These are phyloP conservation scores for Eucalyptus erythrocorys DNA, from an alignment of 345 rosid genomes.

Conservation along the genomic window DNA sequence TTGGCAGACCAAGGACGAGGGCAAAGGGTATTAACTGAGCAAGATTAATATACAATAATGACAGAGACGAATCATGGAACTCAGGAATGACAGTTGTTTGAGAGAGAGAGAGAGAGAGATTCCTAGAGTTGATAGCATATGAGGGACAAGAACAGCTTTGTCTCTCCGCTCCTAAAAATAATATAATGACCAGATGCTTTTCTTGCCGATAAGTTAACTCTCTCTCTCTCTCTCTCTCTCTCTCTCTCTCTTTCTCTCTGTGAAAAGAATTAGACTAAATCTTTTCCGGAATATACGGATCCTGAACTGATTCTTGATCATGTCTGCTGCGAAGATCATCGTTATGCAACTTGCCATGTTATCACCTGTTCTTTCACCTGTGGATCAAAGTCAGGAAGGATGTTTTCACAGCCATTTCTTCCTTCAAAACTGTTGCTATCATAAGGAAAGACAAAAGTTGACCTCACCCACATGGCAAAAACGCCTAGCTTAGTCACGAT, in stretches of 20 bases:
- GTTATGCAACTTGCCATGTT: background rate
- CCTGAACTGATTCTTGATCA: background rate
- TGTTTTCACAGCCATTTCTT: background rate
- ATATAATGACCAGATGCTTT: background rate
- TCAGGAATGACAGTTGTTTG: background rate
- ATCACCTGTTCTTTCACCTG: background rate
- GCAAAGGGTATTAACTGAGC: background rate
- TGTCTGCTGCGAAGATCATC: background rate
- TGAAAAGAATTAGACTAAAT: background rate
- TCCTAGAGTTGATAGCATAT: background rate
- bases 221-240: background rate
- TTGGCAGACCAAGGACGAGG: slow-evolving; percentile 7
- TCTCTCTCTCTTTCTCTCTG: background rate
- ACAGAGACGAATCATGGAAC: slow-evolving; percentile 1
- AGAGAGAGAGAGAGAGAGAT: background rate
- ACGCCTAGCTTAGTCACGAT: background rate
- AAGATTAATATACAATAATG: background rate
- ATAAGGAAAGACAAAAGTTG: background rate
- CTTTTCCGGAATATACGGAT: background rate
- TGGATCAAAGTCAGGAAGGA: background rate
- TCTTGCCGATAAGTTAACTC: background rate
- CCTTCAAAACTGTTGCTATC: background rate
- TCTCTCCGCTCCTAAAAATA: background rate
- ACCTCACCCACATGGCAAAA: background rate
- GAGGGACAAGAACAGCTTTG: background rate